Evolutionary conservation across 805 yeast species (phyloP), one percentile per base, ranked within the genome.

Genomic region (Maudiozyma bulderi): DNA sequence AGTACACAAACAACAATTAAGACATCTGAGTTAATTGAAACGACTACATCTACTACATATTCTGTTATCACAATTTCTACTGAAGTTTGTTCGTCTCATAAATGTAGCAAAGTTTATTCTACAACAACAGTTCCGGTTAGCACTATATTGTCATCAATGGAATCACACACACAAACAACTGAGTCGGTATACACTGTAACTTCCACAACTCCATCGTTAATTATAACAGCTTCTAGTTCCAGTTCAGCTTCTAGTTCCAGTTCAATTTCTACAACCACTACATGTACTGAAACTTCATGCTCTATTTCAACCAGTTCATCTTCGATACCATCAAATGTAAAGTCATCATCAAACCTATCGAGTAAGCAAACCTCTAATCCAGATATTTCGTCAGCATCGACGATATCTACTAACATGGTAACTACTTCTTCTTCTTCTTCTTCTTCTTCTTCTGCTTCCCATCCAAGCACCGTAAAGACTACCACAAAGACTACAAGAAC

Each of bases 31-130:
- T 20, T 13, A 10, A 35, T 54, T 45, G 49, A 58, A 47, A 20
- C 14, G 20, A 3, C 15, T 13, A 20, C 13, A 15, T 20, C 46
- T 33, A 28, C 39, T 8, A 3, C 9, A 15, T 35, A 30, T 38
- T 13, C 43, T 39, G 54, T 56, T 11, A 34, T 54, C 28, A 50
- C 50, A 8, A 14, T 56, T 7, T 50, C 58, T 2, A 55, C 59
- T 3, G 53, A 54, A 47, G 57, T 54, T 8, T 54, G 57, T 40
- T 48, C 52, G 8, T 34, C 51, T 26, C 9, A 46, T 38, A 40
- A 44, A 14, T 55, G 58, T 29, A 13, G 40, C 8, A 14, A 8
- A 15, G 28, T 44, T 13, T 20, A 40, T 10, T 31, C 45, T 43
- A 31, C 40, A 7, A 9, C 26, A 20, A 20, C 26, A 20, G 26